phyloP scores from a whole-genome alignment of 139 green algal species.

The Parachlorella kessleri region DNA sequence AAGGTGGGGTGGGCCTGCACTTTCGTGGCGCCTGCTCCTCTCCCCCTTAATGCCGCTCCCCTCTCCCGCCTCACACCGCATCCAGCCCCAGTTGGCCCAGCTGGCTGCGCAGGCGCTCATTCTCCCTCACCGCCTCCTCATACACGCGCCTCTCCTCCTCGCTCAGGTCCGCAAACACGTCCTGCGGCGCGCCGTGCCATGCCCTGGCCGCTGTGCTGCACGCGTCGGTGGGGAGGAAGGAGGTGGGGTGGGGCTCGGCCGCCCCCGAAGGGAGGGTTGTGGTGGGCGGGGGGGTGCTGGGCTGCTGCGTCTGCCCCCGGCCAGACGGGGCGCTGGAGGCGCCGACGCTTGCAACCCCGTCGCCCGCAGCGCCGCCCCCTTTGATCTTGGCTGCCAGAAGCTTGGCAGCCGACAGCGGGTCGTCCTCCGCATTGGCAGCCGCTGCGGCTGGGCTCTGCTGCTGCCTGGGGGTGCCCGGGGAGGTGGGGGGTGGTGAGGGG shows the following conservation, averaged over 20 bases:
- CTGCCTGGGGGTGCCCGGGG: not conserved
- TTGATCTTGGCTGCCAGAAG: not conserved
- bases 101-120: not conserved
- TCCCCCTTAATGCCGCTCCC: no score
- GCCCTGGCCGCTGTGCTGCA: not conserved
- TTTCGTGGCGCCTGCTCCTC: no score
- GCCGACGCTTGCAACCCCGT: not conserved
- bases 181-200: not conserved
- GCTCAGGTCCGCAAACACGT: not conserved
- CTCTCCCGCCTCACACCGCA: no score
- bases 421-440: not conserved
- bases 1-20: no score
- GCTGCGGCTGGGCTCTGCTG: not conserved
- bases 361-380: no score
- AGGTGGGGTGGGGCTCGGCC: no score
- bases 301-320: not conserved
- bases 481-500: no score
- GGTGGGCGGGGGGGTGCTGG: no score
- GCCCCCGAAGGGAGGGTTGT: no score
- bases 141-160: not conserved
- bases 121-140: not conserved
- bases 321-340: no score
- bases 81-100: no score
- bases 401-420: not conserved
- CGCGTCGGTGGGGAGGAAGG: no score